A percentile compares a stretch with the other conserved stretches of the same genome.
Evolutionary conservation across 2,329 filamentous ascomycete genomes (phyloP).

Genomic region (Monosporascus sp.): DNA sequence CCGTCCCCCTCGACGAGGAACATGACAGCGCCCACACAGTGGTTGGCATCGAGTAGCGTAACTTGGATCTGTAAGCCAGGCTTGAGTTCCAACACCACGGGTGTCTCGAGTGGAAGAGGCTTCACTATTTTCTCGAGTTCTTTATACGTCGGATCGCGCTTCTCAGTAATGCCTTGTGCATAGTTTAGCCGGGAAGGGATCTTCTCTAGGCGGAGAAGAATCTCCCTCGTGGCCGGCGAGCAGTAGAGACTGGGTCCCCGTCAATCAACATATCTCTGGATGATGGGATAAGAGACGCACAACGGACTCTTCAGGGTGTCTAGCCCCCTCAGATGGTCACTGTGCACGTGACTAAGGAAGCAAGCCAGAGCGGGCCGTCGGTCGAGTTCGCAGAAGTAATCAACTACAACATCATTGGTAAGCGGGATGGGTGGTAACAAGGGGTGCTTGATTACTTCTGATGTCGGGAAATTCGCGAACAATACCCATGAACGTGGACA

Average conservation of each 20-base stretch:
- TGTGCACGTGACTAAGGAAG: constrained; percentile 90
- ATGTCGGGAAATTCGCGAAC: constrained; percentile 77
- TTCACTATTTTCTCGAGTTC: constrained; percentile 71
- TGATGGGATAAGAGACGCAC: constrained; percentile 29
- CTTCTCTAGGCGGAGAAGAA: constrained; percentile 75
- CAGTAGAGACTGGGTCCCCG: constrained; percentile 64
- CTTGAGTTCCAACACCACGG: constrained; percentile 68
- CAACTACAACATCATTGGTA: constrained; percentile 47
- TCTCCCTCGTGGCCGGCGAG: constrained; percentile 74
- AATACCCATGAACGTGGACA: constrained; percentile 75
- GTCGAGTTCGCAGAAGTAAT: constrained; percentile 67
- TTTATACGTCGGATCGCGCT: constrained; percentile 68
- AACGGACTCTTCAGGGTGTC: constrained; percentile 75
- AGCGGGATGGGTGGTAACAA: not conserved
- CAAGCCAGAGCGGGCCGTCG: constrained; percentile 66
- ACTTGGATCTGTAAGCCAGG: constrained; percentile 68
- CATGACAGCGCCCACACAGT: constrained; percentile 88
- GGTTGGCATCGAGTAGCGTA: constrained; percentile 86
- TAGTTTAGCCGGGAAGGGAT: constrained; percentile 79
- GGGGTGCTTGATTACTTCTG: constrained; percentile 43
- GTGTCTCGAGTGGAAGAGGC: constrained; percentile 75
- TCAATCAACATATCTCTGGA: not conserved
- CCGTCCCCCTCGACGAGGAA: constrained; percentile 75
- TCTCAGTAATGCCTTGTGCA: constrained; percentile 71
- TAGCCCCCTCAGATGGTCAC: constrained; percentile 79